Conservation (phyloP, 257 asterid genomes). For the Lycium ferocissimum region DNA sequence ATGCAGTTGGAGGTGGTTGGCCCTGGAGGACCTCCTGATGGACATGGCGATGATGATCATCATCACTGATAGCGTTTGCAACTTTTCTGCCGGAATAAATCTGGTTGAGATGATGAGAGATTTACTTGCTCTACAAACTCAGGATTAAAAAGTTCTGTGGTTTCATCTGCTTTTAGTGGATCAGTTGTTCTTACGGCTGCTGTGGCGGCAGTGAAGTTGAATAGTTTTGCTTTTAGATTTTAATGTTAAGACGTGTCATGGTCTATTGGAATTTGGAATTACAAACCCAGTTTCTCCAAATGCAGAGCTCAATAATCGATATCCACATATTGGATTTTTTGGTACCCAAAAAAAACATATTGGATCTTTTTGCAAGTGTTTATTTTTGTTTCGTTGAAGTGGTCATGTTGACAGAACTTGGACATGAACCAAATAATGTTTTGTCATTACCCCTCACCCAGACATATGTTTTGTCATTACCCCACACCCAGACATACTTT, state of each 20-base stretch:
- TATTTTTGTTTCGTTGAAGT: not conserved
- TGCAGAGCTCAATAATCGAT: slow-evolving; percentile 25
- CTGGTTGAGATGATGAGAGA: slow-evolving; percentile 50
- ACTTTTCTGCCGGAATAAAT: slow-evolving; percentile 55
- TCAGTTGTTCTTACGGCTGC: slow-evolving; percentile 49
- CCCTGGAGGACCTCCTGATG: slow-evolving; percentile 87
- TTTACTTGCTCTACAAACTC: slow-evolving; percentile 56
- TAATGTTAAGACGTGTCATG: slow-evolving; percentile 13
- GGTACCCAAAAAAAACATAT: too few species aligned
- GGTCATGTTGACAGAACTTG: not conserved
- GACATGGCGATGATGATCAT: slow-evolving; percentile 60
- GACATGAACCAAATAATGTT: not conserved
- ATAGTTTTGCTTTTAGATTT: slow-evolving; percentile 22
- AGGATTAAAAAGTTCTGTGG: slow-evolving; percentile 45
- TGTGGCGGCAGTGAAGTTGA: slow-evolving; percentile 42
- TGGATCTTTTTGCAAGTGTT: not conserved
- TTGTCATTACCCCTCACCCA: not conserved
- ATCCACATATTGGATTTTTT: not conserved
- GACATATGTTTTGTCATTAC: not conserved
- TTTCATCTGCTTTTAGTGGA: slow-evolving; percentile 46
- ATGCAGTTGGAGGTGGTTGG: slow-evolving; percentile 89
- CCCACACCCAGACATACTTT: not conserved
- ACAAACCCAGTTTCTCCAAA: slow-evolving; percentile 38
- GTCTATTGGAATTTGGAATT: slow-evolving; percentile 44
- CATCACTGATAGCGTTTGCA: slow-evolving; percentile 56